These are phyloP conservation scores for Blastobotrys malaysiensis DNA, from an alignment of 1,139 yeast genomes.

Conservation along the genomic window DNA sequence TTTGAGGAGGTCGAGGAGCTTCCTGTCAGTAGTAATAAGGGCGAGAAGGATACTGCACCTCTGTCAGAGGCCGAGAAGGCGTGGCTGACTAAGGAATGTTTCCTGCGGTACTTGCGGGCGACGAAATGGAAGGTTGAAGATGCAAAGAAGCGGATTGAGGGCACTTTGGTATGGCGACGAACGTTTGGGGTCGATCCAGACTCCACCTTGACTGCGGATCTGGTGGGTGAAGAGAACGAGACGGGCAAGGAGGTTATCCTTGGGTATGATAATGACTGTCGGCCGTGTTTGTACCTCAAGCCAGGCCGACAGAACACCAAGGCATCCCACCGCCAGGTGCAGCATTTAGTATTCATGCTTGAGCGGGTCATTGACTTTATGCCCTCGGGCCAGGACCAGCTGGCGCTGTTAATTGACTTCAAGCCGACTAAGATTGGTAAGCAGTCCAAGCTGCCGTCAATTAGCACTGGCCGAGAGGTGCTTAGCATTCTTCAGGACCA, in stretches of 20 bases:
- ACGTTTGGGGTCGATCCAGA: conserved; percentile 75
- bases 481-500: conserved; percentile 86
- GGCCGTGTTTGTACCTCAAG: conserved; percentile 85
- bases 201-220: conserved; percentile 52
- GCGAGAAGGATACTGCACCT: conserved; percentile 31
- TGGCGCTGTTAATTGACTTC: conserved; percentile 81
- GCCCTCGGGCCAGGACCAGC: conserved; percentile 94
- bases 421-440: conserved; percentile 55
- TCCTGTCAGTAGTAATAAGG: conserved; percentile 36
- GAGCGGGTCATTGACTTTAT: conserved; percentile 86
- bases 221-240: conserved; percentile 64
- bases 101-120: conserved; percentile 81
- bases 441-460: conserved; percentile 73
- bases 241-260: conserved; percentile 86
- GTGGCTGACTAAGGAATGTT: conserved; percentile 88
- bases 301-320: conserved; percentile 94
- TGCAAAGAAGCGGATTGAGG: conserved; percentile 67
- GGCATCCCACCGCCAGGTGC: conserved; percentile 80
- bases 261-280: conserved; percentile 80
- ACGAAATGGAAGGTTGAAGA: conserved; percentile 78
- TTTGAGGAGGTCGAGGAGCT: conserved; percentile 43
- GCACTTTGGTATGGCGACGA: conserved; percentile 84
- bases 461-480: conserved; percentile 75
- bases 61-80: conserved; percentile 63
- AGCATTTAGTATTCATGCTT: conserved; percentile 84